Conservation (phyloP, 2,329 filamentous ascomycete species). For the Alternaria sp. region DNA sequence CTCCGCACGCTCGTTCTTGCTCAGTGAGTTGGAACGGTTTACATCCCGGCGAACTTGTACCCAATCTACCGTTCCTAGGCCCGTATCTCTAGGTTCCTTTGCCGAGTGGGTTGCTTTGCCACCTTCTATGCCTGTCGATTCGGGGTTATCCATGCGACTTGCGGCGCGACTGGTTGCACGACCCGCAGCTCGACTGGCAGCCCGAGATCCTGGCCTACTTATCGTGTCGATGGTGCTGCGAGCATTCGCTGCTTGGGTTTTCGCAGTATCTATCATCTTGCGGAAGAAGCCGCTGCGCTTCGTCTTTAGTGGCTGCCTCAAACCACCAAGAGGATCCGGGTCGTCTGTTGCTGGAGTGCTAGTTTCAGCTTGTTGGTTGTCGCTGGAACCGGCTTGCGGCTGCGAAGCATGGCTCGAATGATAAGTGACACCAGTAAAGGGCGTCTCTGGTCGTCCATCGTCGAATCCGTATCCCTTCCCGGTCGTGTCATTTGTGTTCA, state of each 20-base stretch:
- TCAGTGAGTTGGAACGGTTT: slow-evolving; percentile 92
- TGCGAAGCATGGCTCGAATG: slow-evolving; percentile 79
- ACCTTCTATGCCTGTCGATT: slow-evolving; percentile 64
- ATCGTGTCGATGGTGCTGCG: slow-evolving; percentile 79
- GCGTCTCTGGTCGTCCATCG: slow-evolving; percentile 60
- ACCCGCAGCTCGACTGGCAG: slow-evolving; percentile 52
- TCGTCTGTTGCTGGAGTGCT: slow-evolving; percentile 68
- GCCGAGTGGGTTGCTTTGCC: slow-evolving; percentile 47
- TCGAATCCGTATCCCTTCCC: slow-evolving; percentile 51
- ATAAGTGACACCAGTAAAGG: slow-evolving; percentile 81
- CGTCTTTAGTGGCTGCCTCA: slow-evolving; percentile 74
- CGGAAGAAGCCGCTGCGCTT: slow-evolving; percentile 89
- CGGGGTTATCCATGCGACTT: slow-evolving; percentile 51
- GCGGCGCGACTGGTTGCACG: slow-evolving; percentile 49
- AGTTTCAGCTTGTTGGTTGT: slow-evolving; percentile 55
- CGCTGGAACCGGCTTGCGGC: slow-evolving; percentile 64
- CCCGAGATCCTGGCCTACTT: slow-evolving; percentile 55
- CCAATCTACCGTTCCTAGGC: slow-evolving; percentile 79
- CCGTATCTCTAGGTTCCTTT: slow-evolving; percentile 73
- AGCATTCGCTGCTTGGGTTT: slow-evolving; percentile 89
- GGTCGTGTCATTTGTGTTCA: slow-evolving; percentile 61
- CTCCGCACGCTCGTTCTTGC: slow-evolving; percentile 85
- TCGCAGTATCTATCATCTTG: slow-evolving; percentile 92
- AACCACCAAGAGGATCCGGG: slow-evolving; percentile 76
- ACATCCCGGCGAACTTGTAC: slow-evolving; percentile 97